These are phyloP conservation scores for Iberis amara DNA, from an alignment of 441 rosid species.

Conservation along the genomic window DNA sequence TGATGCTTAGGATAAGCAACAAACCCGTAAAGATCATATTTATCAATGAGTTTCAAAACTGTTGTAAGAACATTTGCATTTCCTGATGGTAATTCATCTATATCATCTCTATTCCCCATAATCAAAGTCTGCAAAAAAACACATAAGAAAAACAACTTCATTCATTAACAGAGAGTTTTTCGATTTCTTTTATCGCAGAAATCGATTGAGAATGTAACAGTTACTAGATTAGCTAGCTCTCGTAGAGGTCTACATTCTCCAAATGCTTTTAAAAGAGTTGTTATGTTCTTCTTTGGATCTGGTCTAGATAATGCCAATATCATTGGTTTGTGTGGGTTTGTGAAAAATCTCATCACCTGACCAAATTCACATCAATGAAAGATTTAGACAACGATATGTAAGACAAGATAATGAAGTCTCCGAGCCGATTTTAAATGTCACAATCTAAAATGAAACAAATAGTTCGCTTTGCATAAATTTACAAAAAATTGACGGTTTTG, in stretches of 20 bases:
- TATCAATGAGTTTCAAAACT: conserved; percentile 77
- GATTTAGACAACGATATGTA: conserved; percentile 7
- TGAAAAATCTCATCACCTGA: conserved; percentile 84
- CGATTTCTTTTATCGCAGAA: neutral
- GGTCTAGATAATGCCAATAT: conserved; percentile 95
- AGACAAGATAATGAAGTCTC: conserved; percentile 16
- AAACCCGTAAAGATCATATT: conserved; percentile 86
- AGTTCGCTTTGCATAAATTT: no score
- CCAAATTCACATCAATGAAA: neutral
- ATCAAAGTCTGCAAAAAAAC: conserved; percentile 66
- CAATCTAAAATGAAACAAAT: no score
- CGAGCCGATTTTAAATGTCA: no score
- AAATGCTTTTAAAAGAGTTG: conserved; percentile 88
- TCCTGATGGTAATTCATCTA: conserved; percentile 78
- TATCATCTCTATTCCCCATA: conserved; percentile 93
- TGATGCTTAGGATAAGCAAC: conserved; percentile 99
- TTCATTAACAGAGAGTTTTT: conserved; percentile 2
- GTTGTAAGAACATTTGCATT: conserved; percentile 82
- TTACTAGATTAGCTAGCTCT: conserved; percentile 95
- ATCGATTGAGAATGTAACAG: conserved; percentile 10
- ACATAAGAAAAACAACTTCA: conserved; percentile 5
- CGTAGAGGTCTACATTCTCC: conserved; percentile 87
- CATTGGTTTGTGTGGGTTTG: conserved; percentile 95
- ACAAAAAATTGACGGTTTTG: no score
- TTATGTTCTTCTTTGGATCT: conserved; percentile 92